Evolutionary conservation across 306 rosid genomes (phyloP), one percentile per base, ranked within the genome.

Genomic region (Oxytropis ochrocephala): DNA sequence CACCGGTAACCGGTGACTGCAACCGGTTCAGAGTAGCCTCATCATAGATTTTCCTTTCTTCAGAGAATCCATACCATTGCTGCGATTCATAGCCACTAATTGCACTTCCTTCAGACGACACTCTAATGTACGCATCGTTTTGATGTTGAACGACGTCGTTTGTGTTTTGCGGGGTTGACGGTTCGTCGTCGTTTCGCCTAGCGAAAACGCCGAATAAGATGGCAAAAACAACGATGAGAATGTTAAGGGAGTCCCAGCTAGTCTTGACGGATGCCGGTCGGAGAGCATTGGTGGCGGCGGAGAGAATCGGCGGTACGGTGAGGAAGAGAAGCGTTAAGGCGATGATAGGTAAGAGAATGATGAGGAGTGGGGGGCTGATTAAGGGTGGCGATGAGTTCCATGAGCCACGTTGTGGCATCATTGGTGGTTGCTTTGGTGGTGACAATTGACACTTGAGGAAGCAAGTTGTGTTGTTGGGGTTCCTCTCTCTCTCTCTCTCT

Each of bases 221-320:
- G 13, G 96, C 96, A 8, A 90, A 74, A 7, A 85, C 42, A 52
- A 90, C 96, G 29, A 93, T 87, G 24, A 88, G 59, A 8, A 88
- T 77, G 72, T 84, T 90, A 75, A 93, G 67, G 30, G 87, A 93
- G 77, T 90, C 89, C 96, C 96, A 88, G 77, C 90, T 82, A 19
- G 73, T 88, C 74, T 82, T 93, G 57, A 88, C 86, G 8, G 87
- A 65, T 11, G 66, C 36, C 0, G 93, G 90, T 13, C 87, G 88
- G 60, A 85, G 69, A 10, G 81, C 14, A 8, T 77, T 79, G 30
- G 84, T 54, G 17, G 88, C 71, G 74, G 86, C 42, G 6, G 98
- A 80, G 35, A 93, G 79, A 33, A 90, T 52, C 0, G 90, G 85
- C 41, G 91, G 94, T 48, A 93, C 51, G 7, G 86, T 63, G 51